Conservation (phyloP, 1,139 yeast species). For the Pichia inconspicua region DNA sequence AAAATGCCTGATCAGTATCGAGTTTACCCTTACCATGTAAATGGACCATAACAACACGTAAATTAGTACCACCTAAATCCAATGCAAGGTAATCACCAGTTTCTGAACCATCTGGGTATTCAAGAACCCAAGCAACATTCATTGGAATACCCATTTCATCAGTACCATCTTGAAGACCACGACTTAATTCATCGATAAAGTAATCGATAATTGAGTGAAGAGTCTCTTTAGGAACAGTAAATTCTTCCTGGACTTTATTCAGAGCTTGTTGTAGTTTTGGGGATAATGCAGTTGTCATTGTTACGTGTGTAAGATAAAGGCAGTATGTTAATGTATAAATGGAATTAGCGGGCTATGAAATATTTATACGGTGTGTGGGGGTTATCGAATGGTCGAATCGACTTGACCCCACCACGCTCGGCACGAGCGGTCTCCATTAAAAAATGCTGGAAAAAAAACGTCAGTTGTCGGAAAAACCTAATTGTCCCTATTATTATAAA, state of each 20-base stretch:
- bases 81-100: slow-evolving; percentile 87
- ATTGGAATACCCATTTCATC: slow-evolving; percentile 28
- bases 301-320: too few species aligned
- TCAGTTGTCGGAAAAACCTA: too few species aligned
- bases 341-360: too few species aligned
- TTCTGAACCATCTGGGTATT: slow-evolving; percentile 89
- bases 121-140: slow-evolving; percentile 51
- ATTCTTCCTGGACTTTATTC: slow-evolving; percentile 15
- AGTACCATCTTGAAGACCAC: slow-evolving; percentile 27
- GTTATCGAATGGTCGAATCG: too few species aligned
- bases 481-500: too few species aligned
- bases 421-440: neutral
- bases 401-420: neutral
- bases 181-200: slow-evolving; percentile 23
- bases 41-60: slow-evolving; percentile 83
- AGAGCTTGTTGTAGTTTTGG: neutral
- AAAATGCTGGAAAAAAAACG: too few species aligned
- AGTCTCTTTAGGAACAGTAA: slow-evolving; percentile 20
- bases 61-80: slow-evolving; percentile 94
- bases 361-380: too few species aligned
- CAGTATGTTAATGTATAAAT: too few species aligned
- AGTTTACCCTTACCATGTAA: slow-evolving; percentile 74
- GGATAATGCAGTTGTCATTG: neutral
- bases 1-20: slow-evolving; percentile 80
- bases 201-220: slow-evolving; percentile 21